These are phyloP conservation scores for Xylaria grammica DNA, from an alignment of 495 filamentous ascomycete species.

Conservation along the genomic window DNA sequence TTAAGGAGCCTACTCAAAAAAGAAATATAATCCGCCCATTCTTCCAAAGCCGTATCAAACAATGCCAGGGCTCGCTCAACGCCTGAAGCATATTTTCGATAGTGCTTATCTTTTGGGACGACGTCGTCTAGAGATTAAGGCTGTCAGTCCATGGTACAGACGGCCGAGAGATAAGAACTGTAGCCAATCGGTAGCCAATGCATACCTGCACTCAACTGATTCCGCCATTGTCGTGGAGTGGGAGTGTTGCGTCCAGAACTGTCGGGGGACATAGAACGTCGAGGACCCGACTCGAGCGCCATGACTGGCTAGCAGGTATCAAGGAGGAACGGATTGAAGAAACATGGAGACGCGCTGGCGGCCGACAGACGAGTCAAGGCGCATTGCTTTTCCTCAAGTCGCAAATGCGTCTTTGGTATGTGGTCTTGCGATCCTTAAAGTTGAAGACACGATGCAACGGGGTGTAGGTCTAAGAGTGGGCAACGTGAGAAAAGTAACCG, in stretches of 20 bases:
- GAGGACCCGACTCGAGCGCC: slow-evolving; percentile 71
- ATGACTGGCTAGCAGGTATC: slow-evolving; percentile 51
- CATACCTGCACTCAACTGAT: slow-evolving; percentile 56
- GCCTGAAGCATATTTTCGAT: slow-evolving; percentile 85
- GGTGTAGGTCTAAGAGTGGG: background rate
- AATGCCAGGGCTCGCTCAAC: slow-evolving; percentile 87
- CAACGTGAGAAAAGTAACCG: background rate
- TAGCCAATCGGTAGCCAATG: background rate
- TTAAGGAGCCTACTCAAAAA: slow-evolving; percentile 92
- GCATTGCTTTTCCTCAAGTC: slow-evolving; percentile 33
- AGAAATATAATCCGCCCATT: slow-evolving; percentile 99
- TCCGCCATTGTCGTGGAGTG: slow-evolving; percentile 64
- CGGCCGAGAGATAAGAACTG: background rate
- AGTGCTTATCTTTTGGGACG: slow-evolving; percentile 84
- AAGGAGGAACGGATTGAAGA: slow-evolving; percentile 34
- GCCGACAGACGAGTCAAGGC: slow-evolving; percentile 23
- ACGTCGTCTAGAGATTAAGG: slow-evolving; percentile 58
- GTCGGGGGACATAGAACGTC: slow-evolving; percentile 73
- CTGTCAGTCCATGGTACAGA: slow-evolving; percentile 21
- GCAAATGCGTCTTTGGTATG: slow-evolving; percentile 16
- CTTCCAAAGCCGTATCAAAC: slow-evolving; percentile 91
- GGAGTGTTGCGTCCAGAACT: slow-evolving; percentile 78
- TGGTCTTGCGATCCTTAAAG: background rate
- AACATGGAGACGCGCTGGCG: slow-evolving; percentile 36
- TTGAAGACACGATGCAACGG: slow-evolving; percentile 15